These are phyloP conservation scores for Peribolospora baueri DNA, from an alignment of 768 basidiomycete genomes.

Conservation along the genomic window DNA sequence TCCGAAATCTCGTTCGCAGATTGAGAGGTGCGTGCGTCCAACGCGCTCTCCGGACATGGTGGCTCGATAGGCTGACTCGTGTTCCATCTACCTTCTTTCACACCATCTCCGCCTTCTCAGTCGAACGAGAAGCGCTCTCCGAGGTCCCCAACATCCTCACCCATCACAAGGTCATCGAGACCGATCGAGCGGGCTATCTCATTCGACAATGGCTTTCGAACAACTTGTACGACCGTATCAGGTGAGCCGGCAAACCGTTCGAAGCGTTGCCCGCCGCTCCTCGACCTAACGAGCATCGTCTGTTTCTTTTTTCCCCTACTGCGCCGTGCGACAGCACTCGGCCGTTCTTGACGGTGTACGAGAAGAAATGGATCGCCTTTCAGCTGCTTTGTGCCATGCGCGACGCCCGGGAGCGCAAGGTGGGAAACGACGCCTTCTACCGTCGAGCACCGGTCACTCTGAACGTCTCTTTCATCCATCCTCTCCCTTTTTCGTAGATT, in stretches of 20 bases:
- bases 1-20: slow-evolving; percentile 46
- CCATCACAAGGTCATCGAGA: slow-evolving; percentile 74
- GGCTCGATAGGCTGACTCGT: not conserved
- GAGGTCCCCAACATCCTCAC: slow-evolving; percentile 74
- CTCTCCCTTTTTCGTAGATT: slow-evolving; percentile 24
- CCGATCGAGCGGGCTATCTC: slow-evolving; percentile 84
- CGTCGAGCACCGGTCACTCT: not conserved
- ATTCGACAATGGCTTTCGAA: slow-evolving; percentile 85
- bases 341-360: slow-evolving; percentile 67
- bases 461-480: not conserved
- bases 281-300: not conserved
- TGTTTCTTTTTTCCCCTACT: not conserved
- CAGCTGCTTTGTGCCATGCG: slow-evolving; percentile 67
- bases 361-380: slow-evolving; percentile 96
- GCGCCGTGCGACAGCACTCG: slow-evolving; percentile 42
- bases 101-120: slow-evolving; percentile 22
- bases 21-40: slow-evolving; percentile 34
- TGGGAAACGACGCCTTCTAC: slow-evolving; percentile 10
- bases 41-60: not conserved
- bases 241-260: slow-evolving; percentile 28
- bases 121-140: slow-evolving; percentile 54
- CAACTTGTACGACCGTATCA: slow-evolving; percentile 88
- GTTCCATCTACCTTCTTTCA: not conserved
- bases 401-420: slow-evolving; percentile 49
- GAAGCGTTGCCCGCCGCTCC: too few relatives aligned